Base-by-base conservation (phyloP, 768 basidiomycete species). In the Omphalotus guepiniiformis region DNA sequence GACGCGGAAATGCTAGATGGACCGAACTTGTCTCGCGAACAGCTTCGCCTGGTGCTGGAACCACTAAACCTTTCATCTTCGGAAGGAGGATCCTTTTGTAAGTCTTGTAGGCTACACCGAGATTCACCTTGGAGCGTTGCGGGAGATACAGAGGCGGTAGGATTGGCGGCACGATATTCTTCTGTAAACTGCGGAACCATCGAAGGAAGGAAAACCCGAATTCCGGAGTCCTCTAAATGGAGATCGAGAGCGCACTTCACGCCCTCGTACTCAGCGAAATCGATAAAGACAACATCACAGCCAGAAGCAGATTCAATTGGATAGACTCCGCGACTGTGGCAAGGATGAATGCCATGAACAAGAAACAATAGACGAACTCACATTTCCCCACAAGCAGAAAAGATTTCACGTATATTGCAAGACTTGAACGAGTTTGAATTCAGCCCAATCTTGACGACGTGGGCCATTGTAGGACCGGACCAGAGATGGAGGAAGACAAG, bases 261-360 rank as follows among this genome's bases (percentile, higher is more conserved):
- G 36, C 56, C 49, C 18, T 40, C 50, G 8, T 47, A 50, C 25
- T 62, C 55, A 12, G 26, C 52, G 28, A 55, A 65, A 40, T 55
- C 43, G 22, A 62, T 37, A 44, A 62, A 63, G 47, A 45, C 57
- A n/a, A n/a, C n/a, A n/a, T n/a, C n/a, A n/a, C n/a, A n/a, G n/a
- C n/a, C n/a, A n/a, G n/a, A n/a, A n/a, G 28, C 59, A 55, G 40
- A 47, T 32, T 50, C 44, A 19, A 40, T 47, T 8, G 59, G 58
- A 32, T 51, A 53, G n/a, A 56, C 15, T 25, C 42, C 42, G 19
- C 44, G 54, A 46, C 56, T 28, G 25, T 5, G 3, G 6, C 23
- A 21, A 28, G 4, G 34, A 29, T 21, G n/a, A n/a, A 18, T 22
- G 32, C 25, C 39, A 16, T 9, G 13, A 22, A 26, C 13, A 11